Base-by-base conservation (phyloP, 2,329 filamentous ascomycete genomes). In the Aspergillus fijiensis region DNA sequence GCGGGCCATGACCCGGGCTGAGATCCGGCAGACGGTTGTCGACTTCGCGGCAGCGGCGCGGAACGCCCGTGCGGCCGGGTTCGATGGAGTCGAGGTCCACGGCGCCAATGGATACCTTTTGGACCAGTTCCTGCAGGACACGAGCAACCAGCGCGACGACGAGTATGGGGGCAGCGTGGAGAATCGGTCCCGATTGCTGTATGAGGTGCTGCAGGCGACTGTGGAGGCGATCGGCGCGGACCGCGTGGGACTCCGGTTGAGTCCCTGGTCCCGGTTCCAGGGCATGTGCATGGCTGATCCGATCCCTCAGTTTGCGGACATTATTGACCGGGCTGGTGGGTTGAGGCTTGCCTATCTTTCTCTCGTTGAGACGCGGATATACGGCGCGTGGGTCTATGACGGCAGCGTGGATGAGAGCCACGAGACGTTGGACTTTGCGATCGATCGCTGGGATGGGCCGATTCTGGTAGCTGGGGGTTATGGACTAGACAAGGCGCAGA, bases 221-320 rank as follows among this genome's bases (percentile, higher is more conserved):
- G 70, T 73, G 1, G 65, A 70, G n/a, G 74, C 74, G 0, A 66
- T 82, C 0, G 81, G 81, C 0, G 63, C 72, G 2, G 73, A 80
- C 0, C 74, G 72, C 10, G 54, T 79, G 11, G 77, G 70, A 2
- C 75, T 80, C 14, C 72, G 79, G 0, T 60, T 85, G 16, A 78
- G 77, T 16, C 73, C 60, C 25, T 83, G 51, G 58, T 67, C 63
- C 23, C 52, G 49, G 0, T 74, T 67, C 51, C 67, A 74, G 51
- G 71, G 59, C 39, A 74, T 89, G 86, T 74, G 76, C 29, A 87
- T 87, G 84, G 63, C 72, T 0, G 79, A 89, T 47, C 85, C 86
- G 0, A 67, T 84, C 5, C 82, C 85, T 0, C 86, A 89, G 59
- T 90, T 89, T 67, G 75, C 75, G 7, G 54, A 58, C 14, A 11